Conservation (phyloP, 257 asterid species). For the Solanum medicagineum region DNA sequence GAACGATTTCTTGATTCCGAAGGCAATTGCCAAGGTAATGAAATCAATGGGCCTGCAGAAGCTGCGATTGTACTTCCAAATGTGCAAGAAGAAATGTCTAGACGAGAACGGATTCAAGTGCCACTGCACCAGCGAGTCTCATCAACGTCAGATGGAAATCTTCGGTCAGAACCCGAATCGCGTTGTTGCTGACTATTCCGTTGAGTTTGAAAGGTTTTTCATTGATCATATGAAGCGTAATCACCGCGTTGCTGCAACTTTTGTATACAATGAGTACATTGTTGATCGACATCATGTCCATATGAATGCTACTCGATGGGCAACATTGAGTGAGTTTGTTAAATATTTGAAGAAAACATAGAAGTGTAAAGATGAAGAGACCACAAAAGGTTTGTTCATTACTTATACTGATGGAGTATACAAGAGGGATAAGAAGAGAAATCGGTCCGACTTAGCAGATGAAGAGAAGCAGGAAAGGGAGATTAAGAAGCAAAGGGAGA, state of each 20-base stretch:
- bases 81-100: conserved; percentile 95
- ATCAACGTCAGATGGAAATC: conserved; percentile 88
- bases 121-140: conserved; percentile 88
- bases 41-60: conserved; percentile 83
- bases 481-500: conserved; percentile 70
- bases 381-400: conserved; percentile 91
- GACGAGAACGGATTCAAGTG: conserved; percentile 92
- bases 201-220: conserved; percentile 54
- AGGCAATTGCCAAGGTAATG: conserved; percentile 88
- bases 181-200: conserved; percentile 58
- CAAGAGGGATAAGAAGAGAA: conserved; percentile 74
- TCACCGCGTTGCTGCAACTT: conserved; percentile 48
- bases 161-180: conserved; percentile 81
- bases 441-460: conserved; percentile 63
- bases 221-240: conserved; percentile 68
- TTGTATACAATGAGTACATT: conserved; percentile 84
- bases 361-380: conserved; percentile 81
- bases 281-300: conserved; percentile 68
- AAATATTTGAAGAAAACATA: conserved; percentile 63
- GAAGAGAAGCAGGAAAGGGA: conserved; percentile 91
- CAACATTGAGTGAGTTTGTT: conserved; percentile 73
- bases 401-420: conserved; percentile 83
- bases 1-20: conserved; percentile 77
- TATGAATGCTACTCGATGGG: conserved; percentile 91
- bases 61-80: conserved; percentile 85